Evolutionary conservation across 116 monocot species (phyloP), one percentile per base, ranked within the genome.

Genomic region (Papilionanthe hybrid): DNA sequence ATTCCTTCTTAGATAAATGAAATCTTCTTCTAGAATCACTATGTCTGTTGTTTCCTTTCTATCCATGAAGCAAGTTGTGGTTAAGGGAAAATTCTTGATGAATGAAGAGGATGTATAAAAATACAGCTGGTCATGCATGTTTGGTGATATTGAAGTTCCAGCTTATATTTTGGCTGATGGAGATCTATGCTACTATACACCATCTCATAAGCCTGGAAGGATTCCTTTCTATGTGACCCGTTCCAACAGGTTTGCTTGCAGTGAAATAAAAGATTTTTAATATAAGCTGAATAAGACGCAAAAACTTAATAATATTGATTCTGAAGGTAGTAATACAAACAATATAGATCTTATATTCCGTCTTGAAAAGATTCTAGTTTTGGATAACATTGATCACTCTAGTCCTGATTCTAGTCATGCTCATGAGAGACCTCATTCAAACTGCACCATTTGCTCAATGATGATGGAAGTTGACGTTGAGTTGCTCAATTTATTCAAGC

Each of bases 181-280:
- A 42, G 79, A 82, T 69, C 86, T 99, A 19, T 82, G 89, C 68
- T 95, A 95, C 79, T 76, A 86, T 86, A 81, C 92, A 42, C 99
- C 95, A 56, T 55, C 53, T 27, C 93, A 90, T 81, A 89, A 83
- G 77, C 41, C 89, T 81, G 93, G 95, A 86, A 86, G 83, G 74
- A 89, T 99, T 50, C 99, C 93, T 73, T 99, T 99, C 82, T 99
- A 95, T 79, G 81, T 99, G 9, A 95, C 99, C 50, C 91, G 95
- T 65, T 95, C 95, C 28, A 92, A 99, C 76, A 90, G 99, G 71
- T 80, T 90, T 42, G 99, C 95, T 72, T 95, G 95, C 74, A 99
- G 99, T 76, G 95, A 99, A 90, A 86, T 99, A 45, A 82, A 95
- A 18, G 99, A 99, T 69, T 99, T 99, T 82, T 92, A 99, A 79